Percentiles rank a stretch among this genome's conserved stretches.
Evolutionary conservation across 1,284 basidiomycete species (phyloP).

Genomic region (Ceratobasidium sp.): DNA sequence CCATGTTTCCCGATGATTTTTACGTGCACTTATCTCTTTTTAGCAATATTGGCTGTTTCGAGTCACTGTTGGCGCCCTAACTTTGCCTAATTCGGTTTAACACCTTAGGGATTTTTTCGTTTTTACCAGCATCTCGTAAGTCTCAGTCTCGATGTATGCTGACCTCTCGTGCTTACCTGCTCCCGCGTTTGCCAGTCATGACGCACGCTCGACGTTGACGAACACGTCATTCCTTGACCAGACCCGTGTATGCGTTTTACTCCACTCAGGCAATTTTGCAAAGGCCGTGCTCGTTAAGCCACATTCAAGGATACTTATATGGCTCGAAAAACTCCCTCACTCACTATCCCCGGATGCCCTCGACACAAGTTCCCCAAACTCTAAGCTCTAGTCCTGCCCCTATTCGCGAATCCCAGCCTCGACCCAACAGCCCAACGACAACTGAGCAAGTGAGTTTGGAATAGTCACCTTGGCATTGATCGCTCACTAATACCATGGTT

Average conservation of each 20-base stretch:
- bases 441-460: not conserved
- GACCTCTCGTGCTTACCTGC: not conserved
- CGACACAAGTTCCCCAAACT: not conserved
- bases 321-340: not conserved
- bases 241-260: not conserved
- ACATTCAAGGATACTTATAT: not conserved
- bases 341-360: not conserved
- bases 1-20: not conserved
- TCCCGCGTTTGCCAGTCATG: not conserved
- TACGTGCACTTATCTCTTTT: not conserved
- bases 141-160: not conserved
- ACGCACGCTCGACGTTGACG: not conserved
- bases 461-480: not conserved
- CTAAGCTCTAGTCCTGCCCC: slow-evolving; percentile 19
- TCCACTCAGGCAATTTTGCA: not conserved
- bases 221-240: not conserved
- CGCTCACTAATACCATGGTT: not conserved
- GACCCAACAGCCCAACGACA: not conserved
- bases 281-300: not conserved
- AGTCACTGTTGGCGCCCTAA: not conserved
- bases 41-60: not conserved
- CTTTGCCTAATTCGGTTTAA: not conserved
- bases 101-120: not conserved
- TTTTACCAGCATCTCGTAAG: too few species aligned
- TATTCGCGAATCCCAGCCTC: slow-evolving; percentile 18